A percentile compares a stretch with the other conserved stretches of the same genome.
phyloP scores from a whole-genome alignment of 1,284 basidiomycete species.

The Pisolithus thermaeus region DNA sequence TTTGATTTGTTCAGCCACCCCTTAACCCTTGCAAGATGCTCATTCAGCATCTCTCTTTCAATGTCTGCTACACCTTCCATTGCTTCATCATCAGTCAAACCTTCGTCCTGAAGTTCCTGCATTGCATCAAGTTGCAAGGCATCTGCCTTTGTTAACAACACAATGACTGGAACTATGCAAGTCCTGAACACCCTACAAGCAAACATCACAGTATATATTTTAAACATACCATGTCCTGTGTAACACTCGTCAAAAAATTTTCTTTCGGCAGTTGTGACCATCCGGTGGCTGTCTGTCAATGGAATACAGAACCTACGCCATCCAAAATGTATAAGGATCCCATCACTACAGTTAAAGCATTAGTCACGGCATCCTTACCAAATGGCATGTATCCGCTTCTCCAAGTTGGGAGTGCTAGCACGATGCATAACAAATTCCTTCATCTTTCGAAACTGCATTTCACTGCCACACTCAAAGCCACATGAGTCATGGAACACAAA shows the following conservation, averaged over 20 bases:
- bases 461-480: constrained; percentile 22
- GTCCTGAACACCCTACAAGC: not conserved
- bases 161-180: not conserved
- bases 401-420: not conserved
- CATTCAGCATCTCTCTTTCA: not conserved
- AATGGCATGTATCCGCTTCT: constrained; percentile 21
- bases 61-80: not conserved
- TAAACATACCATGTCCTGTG: constrained; percentile 6
- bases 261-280: constrained; percentile 7
- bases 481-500: constrained; percentile 28
- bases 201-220: not conserved
- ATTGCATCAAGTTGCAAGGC: constrained; percentile 23
- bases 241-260: constrained; percentile 1
- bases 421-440: constrained; percentile 15
- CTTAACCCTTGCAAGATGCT: not conserved
- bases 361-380: constrained; percentile 12
- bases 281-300: constrained; percentile 6
- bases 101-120: not conserved
- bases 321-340: not conserved
- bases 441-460: constrained; percentile 14
- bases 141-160: constrained; percentile 16
- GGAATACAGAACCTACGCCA: constrained; percentile 15
- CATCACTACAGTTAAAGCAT: not conserved
- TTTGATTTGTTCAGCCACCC: not conserved
- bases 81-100: no score